Evolutionary conservation across 768 basidiomycete species (phyloP), one percentile per base, ranked within the genome.

Genomic region (Candolleomyces efflorescens): DNA sequence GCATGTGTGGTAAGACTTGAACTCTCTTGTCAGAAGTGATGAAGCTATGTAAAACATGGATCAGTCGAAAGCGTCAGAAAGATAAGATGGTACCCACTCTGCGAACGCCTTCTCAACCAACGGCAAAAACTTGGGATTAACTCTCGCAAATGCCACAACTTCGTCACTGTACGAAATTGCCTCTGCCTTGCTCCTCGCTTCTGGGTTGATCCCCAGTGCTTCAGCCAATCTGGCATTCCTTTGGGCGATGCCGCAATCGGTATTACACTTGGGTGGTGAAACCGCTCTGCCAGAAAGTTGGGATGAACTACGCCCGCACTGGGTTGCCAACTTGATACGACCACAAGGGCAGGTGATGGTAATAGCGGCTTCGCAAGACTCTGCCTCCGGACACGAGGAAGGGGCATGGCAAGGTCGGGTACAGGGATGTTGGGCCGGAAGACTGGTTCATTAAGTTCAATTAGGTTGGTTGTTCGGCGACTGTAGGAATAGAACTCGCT

Each of bases 211-310:
- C 0, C 95, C 94, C 4, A 99, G 72, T 1, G 97, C 97, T 39
- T 94, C 93, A 0, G 97, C 97, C 7, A 99, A 72, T 37, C 84
- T 76, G 0, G 87, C 91, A 63, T 97, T 98, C 11, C 97, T 82
- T 68, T 95, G 90, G 45, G 87, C 90, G 51, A 93, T 77, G 38
- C 75, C 78, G 63, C 97, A 99, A 45, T 96, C 92, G 46, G 82
- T 86, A 15, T 84, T 83, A 66, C 97, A 99, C 62, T 89, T 89
- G 9, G 62, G 74, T 62, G 59, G 74, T 64, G 62, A 26, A 32
- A 65, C 70, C 32, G 69, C 63, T 41, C 77, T 73, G 4, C 79
- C 79, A 0, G 71, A 66, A 3, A 83, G 74, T 53, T 79, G 78
- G 1, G 77, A 65, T 0, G 73, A 69, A 55, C 70, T 77, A 27